Base-by-base conservation (phyloP, 352 stramenopile genomes). In the Phytophthora multivora region DNA sequence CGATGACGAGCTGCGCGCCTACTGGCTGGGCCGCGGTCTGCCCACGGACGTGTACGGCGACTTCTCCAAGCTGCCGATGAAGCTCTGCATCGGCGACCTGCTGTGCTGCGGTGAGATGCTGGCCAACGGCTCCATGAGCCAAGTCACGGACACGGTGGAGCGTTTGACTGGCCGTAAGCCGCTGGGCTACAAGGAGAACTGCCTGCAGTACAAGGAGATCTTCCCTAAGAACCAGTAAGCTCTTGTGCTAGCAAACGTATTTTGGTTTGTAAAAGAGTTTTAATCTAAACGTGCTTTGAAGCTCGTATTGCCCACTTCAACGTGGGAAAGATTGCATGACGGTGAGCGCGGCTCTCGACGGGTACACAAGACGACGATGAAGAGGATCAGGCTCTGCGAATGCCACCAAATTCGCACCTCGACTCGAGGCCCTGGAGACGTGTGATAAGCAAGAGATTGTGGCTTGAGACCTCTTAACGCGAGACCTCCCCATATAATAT, bases 1-100 rank as follows among this genome's bases (percentile, higher is more conserved):
- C 3, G 67, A 75, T 39, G 62, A 72, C n/a, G 57, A 75, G 21
- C 48, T 75, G 4, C 49, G 47, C 31, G 31, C 45, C 4, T 62
- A 54, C 31, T 67, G 59, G 59, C 35, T 67, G 1, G 59, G 41
- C 18, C 50, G 51, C 13, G 51, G 51, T 19, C 51, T 67, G 35
- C 46, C 53, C 10, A 58, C 41, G 3, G 50, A 64, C 42, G 49
- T 70, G 42, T 56, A 61, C 21, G 47, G 54, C n/a, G 49, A 61
- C 25, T 58, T 70, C 23, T 65, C 55, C 0, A 42, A 62, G 35
- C 19, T 66, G 10, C 49, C 49, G 4, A 70, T 71, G 55, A 71
- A 71, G 43, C 36, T 66, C 28, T 71, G 55, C 43, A 59, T 71
- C 11, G 49, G 42, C n/a, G 62, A 62, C 21, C 28, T 71, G 36